Conservation (phyloP, 1,139 yeast genomes). For the Geotrichum restrictum region DNA sequence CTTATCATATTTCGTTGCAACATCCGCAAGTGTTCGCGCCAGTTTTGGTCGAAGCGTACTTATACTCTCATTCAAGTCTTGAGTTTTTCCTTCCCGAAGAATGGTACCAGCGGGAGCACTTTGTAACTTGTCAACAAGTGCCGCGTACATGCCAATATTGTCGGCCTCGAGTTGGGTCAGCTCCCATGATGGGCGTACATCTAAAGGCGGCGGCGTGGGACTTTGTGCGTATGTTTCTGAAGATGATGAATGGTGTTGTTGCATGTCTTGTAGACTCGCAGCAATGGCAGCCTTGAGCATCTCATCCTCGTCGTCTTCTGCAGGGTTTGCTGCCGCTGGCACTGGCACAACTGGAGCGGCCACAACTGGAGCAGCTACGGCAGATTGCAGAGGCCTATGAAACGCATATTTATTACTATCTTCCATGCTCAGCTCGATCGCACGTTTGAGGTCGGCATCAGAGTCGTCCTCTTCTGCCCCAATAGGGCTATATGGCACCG, state of each 20-base stretch:
- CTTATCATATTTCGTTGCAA: constrained; percentile 63
- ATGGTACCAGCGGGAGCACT: constrained; percentile 53
- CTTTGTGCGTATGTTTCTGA: constrained; percentile 23
- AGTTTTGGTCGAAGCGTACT: constrained; percentile 70
- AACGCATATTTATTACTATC: constrained; percentile 42
- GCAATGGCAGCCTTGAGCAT: constrained; percentile 92
- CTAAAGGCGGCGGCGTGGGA: constrained; percentile 4
- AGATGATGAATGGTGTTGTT: constrained; percentile 28
- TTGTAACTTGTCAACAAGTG: constrained; percentile 55
- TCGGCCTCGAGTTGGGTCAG: constrained; percentile 62
- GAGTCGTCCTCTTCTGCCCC: constrained; percentile 43
- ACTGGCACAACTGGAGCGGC: not conserved
- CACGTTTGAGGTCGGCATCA: constrained; percentile 74
- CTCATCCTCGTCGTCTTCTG: constrained; percentile 52
- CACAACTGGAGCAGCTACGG: constrained; percentile 19
- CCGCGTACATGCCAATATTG: constrained; percentile 66
- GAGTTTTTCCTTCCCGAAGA: constrained; percentile 57
- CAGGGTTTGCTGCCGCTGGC: constrained; percentile 3
- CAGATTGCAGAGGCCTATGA: not conserved
- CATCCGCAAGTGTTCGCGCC: constrained; percentile 58
- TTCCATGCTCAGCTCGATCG: constrained; percentile 70
- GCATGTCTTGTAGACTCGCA: constrained; percentile 76
- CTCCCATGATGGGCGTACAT: constrained; percentile 29
- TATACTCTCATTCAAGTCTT: constrained; percentile 62
- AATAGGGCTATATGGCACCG: constrained; percentile 5